These are phyloP conservation scores for Cladosporium sp. DNA, from an alignment of 2,329 filamentous ascomycete genomes.

Conservation along the genomic window DNA sequence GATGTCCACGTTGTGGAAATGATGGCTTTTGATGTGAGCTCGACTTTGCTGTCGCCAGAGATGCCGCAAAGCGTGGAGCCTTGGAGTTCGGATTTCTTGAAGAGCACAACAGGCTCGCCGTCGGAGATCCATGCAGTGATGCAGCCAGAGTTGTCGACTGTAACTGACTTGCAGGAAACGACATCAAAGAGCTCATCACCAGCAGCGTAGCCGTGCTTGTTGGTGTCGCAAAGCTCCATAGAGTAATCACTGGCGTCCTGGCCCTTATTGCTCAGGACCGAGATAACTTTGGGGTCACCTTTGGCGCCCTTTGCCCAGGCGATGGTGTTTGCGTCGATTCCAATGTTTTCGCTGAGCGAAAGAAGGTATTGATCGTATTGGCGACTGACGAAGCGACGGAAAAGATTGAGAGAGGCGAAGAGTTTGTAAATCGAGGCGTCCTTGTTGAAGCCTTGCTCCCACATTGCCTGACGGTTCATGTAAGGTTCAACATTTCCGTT, in stretches of 20 bases:
- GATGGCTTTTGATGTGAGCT: background rate
- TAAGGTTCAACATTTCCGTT: conserved; percentile 13
- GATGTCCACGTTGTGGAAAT: conserved; percentile 10
- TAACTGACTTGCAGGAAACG: conserved; percentile 4
- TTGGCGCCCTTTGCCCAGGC: conserved; percentile 44
- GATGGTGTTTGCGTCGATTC: conserved; percentile 40
- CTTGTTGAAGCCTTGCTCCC: conserved; percentile 14
- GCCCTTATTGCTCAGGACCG: conserved; percentile 32
- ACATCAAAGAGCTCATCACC: conserved; percentile 7
- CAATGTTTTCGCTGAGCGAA: conserved; percentile 37
- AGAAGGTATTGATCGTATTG: conserved; percentile 37
- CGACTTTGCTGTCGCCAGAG: background rate
- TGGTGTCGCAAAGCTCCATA: conserved; percentile 5
- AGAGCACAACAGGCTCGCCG: conserved; percentile 7
- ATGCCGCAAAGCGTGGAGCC: conserved; percentile 8
- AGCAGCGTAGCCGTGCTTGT: conserved; percentile 7
- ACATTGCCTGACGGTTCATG: conserved; percentile 16
- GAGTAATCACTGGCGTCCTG: conserved; percentile 9
- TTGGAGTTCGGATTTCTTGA: background rate
- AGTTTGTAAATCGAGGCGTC: conserved; percentile 14
- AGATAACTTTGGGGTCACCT: conserved; percentile 29
- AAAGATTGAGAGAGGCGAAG: conserved; percentile 11
- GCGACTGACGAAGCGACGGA: conserved; percentile 36
- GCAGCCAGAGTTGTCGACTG: conserved; percentile 3
- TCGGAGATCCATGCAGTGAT: conserved; percentile 2